Percentiles rank a stretch among this genome's conserved stretches.
phyloP scores from a whole-genome alignment of 371 early-diverging fungal genomes.

The Apophysomyces elegans region DNA sequence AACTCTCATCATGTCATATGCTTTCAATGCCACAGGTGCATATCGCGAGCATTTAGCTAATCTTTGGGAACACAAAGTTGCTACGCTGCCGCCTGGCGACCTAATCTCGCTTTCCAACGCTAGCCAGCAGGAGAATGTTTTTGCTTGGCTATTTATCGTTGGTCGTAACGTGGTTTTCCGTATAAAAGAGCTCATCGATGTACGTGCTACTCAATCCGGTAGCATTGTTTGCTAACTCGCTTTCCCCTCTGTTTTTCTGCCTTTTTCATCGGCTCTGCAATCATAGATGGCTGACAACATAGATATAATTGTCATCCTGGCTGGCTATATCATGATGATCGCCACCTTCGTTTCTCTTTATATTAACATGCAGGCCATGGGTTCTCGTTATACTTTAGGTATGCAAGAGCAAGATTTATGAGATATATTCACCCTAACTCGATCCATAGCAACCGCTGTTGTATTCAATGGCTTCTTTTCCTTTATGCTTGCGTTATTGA shows the following conservation, averaged over 20 bases:
- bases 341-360: constrained; percentile 79
- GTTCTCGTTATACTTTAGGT: constrained; percentile 80
- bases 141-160: constrained; percentile 52
- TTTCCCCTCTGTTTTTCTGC: no score
- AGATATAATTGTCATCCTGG: constrained; percentile 76
- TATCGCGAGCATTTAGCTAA: constrained; percentile 47
- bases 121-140: constrained; percentile 27
- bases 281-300: constrained; percentile 55
- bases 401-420: constrained; percentile 17
- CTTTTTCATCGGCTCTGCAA: background rate
- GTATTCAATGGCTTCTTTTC: constrained; percentile 71
- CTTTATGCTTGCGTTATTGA: constrained; percentile 70
- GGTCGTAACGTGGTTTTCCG: constrained; percentile 56
- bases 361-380: constrained; percentile 81
- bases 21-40: constrained; percentile 59
- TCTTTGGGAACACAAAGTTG: constrained; percentile 58
- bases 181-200: constrained; percentile 63
- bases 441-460: constrained; percentile 47
- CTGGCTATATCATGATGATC: constrained; percentile 80
- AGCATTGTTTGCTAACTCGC: background rate
- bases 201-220: constrained; percentile 19
- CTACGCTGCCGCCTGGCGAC: constrained; percentile 41
- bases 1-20: constrained; percentile 59
- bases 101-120: constrained; percentile 23
- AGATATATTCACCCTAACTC: background rate